Evolutionary conservation across 2,329 filamentous ascomycete genomes (phyloP).

Genomic region (Simplicillium aogashimaense): DNA sequence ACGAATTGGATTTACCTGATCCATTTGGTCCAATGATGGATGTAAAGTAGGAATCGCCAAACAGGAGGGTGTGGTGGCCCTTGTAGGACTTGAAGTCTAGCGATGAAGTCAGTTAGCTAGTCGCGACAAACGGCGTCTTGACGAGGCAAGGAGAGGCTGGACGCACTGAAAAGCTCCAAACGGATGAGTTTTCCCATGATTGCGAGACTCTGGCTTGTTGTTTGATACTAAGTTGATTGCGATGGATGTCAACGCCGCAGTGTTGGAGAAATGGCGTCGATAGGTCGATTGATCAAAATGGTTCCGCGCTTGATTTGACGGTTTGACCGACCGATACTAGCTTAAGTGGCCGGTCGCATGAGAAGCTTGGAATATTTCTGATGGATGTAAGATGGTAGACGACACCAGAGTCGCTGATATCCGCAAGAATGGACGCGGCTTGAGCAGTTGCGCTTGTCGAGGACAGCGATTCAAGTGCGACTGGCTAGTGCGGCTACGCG

Average conservation of each 20-base stretch:
- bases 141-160: background rate
- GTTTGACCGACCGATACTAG: too few relatives aligned
- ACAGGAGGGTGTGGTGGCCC: conserved; percentile 85
- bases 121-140: background rate
- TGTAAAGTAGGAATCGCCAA: conserved; percentile 97
- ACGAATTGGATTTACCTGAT: conserved; percentile 98
- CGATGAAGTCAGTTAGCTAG: conserved; percentile 2
- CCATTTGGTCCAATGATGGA: conserved; percentile 99
- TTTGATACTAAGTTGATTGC: too few relatives aligned
- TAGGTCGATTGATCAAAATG: conserved; percentile 6
- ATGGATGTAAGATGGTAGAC: too few relatives aligned
- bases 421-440: background rate
- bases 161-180: conserved; percentile 84
- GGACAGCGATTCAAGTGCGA: conserved; percentile 1
- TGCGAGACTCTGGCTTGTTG: conserved; percentile 11
- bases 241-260: too few relatives aligned
- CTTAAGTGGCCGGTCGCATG: too few relatives aligned
- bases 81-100: conserved; percentile 99
- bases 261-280: too few relatives aligned
- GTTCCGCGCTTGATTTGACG: background rate
- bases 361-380: too few relatives aligned
- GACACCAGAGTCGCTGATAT: too few relatives aligned
- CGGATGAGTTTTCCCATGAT: conserved; percentile 94
- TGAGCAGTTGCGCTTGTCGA: background rate
- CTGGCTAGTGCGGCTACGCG: conserved; percentile 3